Evolutionary conservation across 768 basidiomycete species (phyloP), one percentile per base, ranked within the genome.

Genomic region (Boletus sp.): DNA sequence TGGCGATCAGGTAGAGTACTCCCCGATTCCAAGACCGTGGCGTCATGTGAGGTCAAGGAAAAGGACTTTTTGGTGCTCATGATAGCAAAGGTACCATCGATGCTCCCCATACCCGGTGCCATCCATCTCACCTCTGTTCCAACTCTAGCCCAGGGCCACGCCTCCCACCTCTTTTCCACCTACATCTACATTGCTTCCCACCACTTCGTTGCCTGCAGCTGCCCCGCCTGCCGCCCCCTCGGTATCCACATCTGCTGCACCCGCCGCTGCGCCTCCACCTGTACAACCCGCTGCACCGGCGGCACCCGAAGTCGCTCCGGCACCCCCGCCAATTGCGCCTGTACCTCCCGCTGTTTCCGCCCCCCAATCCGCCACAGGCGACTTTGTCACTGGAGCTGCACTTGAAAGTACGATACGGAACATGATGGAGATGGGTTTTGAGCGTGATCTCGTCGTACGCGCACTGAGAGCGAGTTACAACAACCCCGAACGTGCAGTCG

Each of bases 31-130:
- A 95, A 94, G 78, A 89, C 89, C 2, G 82, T 99, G 36, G 90
- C 83, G 64, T 88, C 90, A 46, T 90, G 89, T 67, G 85, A 89
- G 52, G 91, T 98, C 79, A 95, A 97, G 77, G 96, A 98, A 75
- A 98, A 97, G 78, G 96, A 97, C 73, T 99, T 99, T 77, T 77
- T 98, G 58, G 97, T 99, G n/a, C 84, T 99, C 42, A 99, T 98
- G 96, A 92, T 98, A 35, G 84, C 94, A 50, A 98, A 97, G 85
- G 95, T 95, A 60, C 57, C 45, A 59, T 54, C 45, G 36, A 44
- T 50, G 77, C 44, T 14, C 39, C 20, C 35, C 18, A n/a, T 52
- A 52, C 32, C 24, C 36, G 39, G 20, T 41, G 10, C 40, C 14
- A 50, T 11, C 37, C 24, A 14, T 35, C 54, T 63, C 28, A 64